Evolutionary conservation across 192 early-diverging fungal species (phyloP).

Genomic region (Coemansia sp.): DNA sequence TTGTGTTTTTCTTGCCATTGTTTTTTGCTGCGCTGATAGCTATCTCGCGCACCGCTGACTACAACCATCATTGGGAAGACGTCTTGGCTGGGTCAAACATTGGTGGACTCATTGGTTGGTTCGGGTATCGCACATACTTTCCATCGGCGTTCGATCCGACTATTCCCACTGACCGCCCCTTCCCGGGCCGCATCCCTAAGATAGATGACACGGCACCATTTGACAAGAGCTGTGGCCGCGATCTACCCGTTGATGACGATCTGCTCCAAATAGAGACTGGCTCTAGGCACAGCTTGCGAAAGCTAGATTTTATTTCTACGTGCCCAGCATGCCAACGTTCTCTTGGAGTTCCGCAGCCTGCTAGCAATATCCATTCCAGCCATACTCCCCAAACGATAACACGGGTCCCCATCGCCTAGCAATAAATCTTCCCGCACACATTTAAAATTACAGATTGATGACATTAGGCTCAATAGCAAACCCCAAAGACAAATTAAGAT

Average conservation of each 20-base stretch:
- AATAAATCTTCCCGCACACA: background rate
- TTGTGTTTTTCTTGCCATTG: constrained; percentile 53
- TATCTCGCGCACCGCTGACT: constrained; percentile 61
- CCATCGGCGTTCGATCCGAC: constrained; percentile 30
- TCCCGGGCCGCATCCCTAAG: constrained; percentile 43
- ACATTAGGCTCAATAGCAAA: background rate
- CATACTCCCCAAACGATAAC: background rate
- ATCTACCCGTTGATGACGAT: constrained; percentile 40
- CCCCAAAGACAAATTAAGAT: background rate
- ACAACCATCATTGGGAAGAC: constrained; percentile 65
- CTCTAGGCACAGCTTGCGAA: background rate
- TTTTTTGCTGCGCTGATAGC: constrained; percentile 56
- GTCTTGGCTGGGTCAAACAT: constrained; percentile 60
- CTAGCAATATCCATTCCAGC: background rate
- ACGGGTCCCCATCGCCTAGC: background rate
- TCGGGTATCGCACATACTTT: constrained; percentile 46
- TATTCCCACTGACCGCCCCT: constrained; percentile 42
- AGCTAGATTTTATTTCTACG: background rate
- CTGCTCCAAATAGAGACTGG: constrained; percentile 26
- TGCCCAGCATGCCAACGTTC: background rate
- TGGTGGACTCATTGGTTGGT: constrained; percentile 38
- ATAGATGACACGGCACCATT: background rate
- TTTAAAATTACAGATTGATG: constrained; percentile 2
- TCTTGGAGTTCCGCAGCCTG: background rate
- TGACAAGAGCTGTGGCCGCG: background rate